Base-by-base conservation (phyloP, 108 stramenopile species). In the Cylindrotheca closterium region DNA sequence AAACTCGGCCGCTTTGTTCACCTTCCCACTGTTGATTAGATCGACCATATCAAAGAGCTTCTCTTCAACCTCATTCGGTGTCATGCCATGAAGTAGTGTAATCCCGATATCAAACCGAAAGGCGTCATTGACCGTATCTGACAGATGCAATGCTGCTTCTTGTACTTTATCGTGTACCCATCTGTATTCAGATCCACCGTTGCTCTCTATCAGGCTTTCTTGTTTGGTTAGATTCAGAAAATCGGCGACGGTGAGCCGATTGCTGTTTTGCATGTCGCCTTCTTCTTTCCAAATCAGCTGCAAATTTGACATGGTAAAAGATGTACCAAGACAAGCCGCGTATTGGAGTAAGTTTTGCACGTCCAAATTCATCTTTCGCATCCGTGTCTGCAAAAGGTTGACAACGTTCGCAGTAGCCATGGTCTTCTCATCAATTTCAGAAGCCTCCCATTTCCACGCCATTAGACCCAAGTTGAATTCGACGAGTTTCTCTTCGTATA, bases 301-400 rank as follows among this genome's bases (percentile, higher is more conserved):
- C 60, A 62, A 49, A 2, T 10, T 25, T 3, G 10, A 1, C 22
- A 25, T 3, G 7, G 37, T 19, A 56, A 82, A 79, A 21, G 23
- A 37, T 24, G 58, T 28, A 1, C 81, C 81, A 50, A 82, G 51
- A 28, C 77, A 82, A 23, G 81, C 69, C 22, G 68, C 68, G 4
- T 60, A 26, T 29, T 46, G 70, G 23, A 78, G 53, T 0, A 60
- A 54, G 52, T 42, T 61, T 65, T 78, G 74, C 22, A 62, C 67
- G 28, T 67, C 60, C n/a, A 48, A 37, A 7, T 48, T 27, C n/a
- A 75, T 49, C 4, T 33, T 53, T 31, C 27, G 52, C 65, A 81
- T 81, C 22, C 66, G 67, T 22, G 64, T 45, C 18, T 61, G 58
- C 55, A 77, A 66, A 31, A 77, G 69, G 33, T 42, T n/a, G 5